Conservation (phyloP, 2,329 filamentous ascomycete genomes). For the Zopfia rhizophila region DNA sequence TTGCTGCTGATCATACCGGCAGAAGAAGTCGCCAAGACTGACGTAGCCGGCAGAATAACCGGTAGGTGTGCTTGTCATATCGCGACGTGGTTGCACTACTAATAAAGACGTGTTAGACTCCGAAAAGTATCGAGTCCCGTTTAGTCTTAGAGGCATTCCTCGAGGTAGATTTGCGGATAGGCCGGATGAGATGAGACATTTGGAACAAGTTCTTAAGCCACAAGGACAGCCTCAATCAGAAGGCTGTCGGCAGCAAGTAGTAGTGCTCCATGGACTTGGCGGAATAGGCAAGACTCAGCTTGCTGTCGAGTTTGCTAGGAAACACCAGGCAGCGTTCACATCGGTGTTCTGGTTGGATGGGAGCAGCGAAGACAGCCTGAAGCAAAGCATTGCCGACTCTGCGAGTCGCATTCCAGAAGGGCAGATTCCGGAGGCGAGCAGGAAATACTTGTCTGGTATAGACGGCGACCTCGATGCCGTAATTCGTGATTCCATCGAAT, state of each 20-base stretch:
- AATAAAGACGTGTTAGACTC: too few relatives aligned
- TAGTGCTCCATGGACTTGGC: slow-evolving; percentile 12
- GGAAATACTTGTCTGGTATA: not conserved
- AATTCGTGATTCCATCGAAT: slow-evolving; percentile 1
- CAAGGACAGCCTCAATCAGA: slow-evolving; percentile 1
- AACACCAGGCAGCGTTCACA: slow-evolving; percentile 7
- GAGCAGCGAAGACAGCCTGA: slow-evolving; percentile 6
- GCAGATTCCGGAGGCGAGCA: not conserved
- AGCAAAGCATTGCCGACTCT: slow-evolving; percentile 6
- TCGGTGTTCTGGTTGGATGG: slow-evolving; percentile 17
- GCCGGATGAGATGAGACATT: slow-evolving; percentile 7
- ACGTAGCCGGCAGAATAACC: too few relatives aligned
- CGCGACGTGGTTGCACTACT: too few relatives aligned
- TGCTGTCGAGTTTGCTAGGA: slow-evolving; percentile 13
- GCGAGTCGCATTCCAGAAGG: slow-evolving; percentile 4
- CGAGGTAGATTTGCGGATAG: slow-evolving; percentile 5
- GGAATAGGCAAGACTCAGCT: slow-evolving; percentile 23
- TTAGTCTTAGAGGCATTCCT: slow-evolving; percentile 10
- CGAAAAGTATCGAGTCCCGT: slow-evolving; percentile 3
- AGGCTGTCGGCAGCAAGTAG: slow-evolving; percentile 8
- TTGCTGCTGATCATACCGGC: too few relatives aligned
- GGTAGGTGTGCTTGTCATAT: too few relatives aligned
- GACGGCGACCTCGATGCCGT: not conserved
- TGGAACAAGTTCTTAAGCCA: slow-evolving; percentile 8
- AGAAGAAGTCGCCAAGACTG: too few relatives aligned